phyloP scores from a whole-genome alignment of 208 protist genomes.

The Leishmania amazonensis region DNA sequence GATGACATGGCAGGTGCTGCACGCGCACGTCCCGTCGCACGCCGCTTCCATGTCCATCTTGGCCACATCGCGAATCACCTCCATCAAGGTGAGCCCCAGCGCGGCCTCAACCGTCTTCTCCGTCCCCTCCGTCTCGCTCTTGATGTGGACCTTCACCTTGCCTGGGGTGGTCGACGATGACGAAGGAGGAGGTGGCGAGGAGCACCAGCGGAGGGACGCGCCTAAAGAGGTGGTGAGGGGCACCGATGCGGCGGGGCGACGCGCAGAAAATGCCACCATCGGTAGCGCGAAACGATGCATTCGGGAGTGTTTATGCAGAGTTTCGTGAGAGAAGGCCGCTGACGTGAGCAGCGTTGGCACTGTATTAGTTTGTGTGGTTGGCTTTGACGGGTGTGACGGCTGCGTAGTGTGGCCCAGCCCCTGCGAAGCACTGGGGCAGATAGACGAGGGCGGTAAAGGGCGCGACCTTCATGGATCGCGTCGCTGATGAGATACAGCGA shows the following conservation, averaged over 20 bases:
- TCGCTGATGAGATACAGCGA: not conserved
- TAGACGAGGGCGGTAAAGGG: not conserved
- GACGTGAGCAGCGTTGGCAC: not conserved
- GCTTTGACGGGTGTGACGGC: not conserved
- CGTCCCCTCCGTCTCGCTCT: slow-evolving; percentile 29
- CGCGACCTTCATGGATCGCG: not conserved
- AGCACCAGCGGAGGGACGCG: not conserved
- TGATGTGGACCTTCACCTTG: slow-evolving; percentile 49
- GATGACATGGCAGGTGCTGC: slow-evolving; percentile 97
- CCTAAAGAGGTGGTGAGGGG: not conserved
- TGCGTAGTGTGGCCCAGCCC: not conserved
- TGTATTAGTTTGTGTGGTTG: not conserved
- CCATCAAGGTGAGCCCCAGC: slow-evolving; percentile 87
- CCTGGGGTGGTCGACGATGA: slow-evolving; percentile 17
- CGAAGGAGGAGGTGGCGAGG: not conserved
- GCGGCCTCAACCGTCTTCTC: slow-evolving; percentile 39
- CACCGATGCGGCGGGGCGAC: not conserved
- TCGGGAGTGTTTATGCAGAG: not conserved
- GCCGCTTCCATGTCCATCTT: slow-evolving; percentile 95
- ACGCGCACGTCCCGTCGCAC: slow-evolving; percentile 96
- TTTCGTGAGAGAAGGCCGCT: not conserved
- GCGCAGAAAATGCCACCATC: not conserved
- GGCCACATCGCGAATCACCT: slow-evolving; percentile 90
- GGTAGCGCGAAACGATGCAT: not conserved
- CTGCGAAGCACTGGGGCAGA: not conserved